These are phyloP conservation scores for Globisporangium cystogenes DNA, from an alignment of 352 stramenopile species.

Conservation along the genomic window DNA sequence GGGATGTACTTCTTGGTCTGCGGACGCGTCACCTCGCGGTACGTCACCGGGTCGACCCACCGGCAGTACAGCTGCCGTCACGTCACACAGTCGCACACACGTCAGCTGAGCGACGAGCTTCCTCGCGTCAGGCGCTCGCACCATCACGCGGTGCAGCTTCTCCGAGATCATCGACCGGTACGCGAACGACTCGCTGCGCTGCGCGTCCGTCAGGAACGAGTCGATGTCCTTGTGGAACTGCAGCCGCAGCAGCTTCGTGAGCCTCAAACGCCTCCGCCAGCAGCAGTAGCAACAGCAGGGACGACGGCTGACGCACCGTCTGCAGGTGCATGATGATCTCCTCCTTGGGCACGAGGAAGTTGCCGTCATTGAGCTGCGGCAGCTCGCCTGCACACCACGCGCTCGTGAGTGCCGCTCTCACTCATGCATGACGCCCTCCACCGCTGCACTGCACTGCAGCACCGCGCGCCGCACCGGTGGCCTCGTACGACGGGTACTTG, in stretches of 20 bases:
- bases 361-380: constrained; percentile 80
- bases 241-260: background rate
- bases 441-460: too few species aligned
- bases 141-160: constrained; percentile 77
- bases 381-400: constrained; percentile 39
- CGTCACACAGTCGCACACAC: background rate
- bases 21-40: constrained; percentile 77
- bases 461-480: constrained; percentile 36
- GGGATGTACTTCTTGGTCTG: constrained; percentile 78
- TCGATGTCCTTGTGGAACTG: constrained; percentile 85
- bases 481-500: constrained; percentile 74
- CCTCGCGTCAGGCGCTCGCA: too few species aligned
- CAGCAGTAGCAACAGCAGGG: too few species aligned
- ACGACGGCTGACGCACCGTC: constrained; percentile 35
- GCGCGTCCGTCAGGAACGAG: constrained; percentile 47
- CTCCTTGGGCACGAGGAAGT: constrained; percentile 80
- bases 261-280: background rate
- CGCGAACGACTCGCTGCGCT: constrained; percentile 79
- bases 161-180: constrained; percentile 80
- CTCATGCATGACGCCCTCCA: too few species aligned
- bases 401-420: background rate
- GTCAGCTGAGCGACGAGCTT: too few species aligned
- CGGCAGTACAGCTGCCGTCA: constrained; percentile 53
- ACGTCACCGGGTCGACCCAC: constrained; percentile 82
- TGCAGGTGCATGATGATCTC: constrained; percentile 86